Evolutionary conservation across 176 grass and related monocot species (phyloP).

Genomic region (Otatea glauca): DNA sequence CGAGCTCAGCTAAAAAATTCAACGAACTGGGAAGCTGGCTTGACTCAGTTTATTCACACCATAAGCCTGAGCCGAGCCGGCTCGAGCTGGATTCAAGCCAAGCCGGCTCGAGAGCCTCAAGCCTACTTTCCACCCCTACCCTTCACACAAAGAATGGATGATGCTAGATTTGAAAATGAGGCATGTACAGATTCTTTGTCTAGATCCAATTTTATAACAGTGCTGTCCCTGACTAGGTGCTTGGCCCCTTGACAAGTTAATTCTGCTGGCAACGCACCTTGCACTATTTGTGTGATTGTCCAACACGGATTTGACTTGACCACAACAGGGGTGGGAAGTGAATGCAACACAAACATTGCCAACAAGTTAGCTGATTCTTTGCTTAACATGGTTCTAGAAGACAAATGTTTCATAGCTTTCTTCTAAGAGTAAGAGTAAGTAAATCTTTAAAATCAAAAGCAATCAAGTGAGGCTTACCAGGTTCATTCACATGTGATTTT

Average conservation of each 20-base stretch:
- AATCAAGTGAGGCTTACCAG: conserved; percentile 42
- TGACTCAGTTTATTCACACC: no score
- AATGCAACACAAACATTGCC: conserved; percentile 63
- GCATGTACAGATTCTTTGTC: conserved; percentile 64
- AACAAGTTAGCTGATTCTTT: conserved; percentile 65
- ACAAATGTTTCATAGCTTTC: conserved; percentile 41
- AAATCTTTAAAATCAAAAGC: conserved; percentile 25
- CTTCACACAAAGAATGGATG: conserved; percentile 57
- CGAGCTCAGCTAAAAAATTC: no score
- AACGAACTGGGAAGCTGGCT: no score
- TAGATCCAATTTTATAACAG: conserved; percentile 61
- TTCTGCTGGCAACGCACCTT: conserved; percentile 65
- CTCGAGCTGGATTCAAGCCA: no score
- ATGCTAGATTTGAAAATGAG: conserved; percentile 61
- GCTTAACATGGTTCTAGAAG: conserved; percentile 44
- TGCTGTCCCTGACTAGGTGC: conserved; percentile 51
- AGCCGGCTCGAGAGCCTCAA: no score
- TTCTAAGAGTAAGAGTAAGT: neutral
- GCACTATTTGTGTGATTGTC: conserved; percentile 68
- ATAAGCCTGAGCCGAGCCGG: no score
- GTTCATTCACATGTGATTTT: neutral
- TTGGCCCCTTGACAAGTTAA: conserved; percentile 62
- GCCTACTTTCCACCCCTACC: conserved; percentile 1
- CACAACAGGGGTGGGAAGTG: conserved; percentile 62
- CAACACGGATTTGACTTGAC: conserved; percentile 59